Percentiles rank a stretch among this genome's conserved stretches.
phyloP scores from a whole-genome alignment of 768 basidiomycete species.

The Mrakia blollopis region DNA sequence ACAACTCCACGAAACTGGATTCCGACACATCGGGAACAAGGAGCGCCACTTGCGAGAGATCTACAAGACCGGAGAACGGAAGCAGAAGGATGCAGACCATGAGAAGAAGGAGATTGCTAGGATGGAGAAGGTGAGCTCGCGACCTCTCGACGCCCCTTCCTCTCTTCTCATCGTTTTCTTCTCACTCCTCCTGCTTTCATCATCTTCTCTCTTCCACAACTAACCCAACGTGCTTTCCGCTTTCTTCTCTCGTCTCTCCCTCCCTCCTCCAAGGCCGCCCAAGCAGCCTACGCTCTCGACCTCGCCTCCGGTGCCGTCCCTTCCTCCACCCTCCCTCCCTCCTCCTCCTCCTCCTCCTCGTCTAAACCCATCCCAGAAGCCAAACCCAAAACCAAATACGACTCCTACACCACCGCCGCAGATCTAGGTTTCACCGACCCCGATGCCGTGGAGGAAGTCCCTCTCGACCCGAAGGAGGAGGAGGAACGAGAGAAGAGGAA shows the following conservation, averaged over 20 bases:
- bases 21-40: slow-evolving; percentile 88
- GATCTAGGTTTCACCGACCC: slow-evolving; percentile 46
- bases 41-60: slow-evolving; percentile 86
- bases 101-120: slow-evolving; percentile 79
- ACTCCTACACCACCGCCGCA: slow-evolving; percentile 82
- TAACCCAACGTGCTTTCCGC: background rate
- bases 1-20: slow-evolving; percentile 83
- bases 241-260: background rate
- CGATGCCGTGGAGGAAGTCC: slow-evolving; percentile 32
- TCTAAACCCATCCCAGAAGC: slow-evolving; percentile 32
- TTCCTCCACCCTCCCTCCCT: slow-evolving; percentile 37
- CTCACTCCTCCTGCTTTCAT: background rate
- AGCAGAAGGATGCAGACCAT: slow-evolving; percentile 75
- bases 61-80: slow-evolving; percentile 80
- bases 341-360: slow-evolving; percentile 26
- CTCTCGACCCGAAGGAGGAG: slow-evolving; percentile 32
- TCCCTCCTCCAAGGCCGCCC: slow-evolving; percentile 64
- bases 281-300: slow-evolving; percentile 52
- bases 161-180: background rate
- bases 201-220: too few species aligned
- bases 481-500: slow-evolving; percentile 4
- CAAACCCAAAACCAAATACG: slow-evolving; percentile 48
- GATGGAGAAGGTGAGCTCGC: slow-evolving; percentile 63
- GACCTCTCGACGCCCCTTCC: background rate
- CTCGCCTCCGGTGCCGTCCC: slow-evolving; percentile 36